These are phyloP conservation scores for Prunus campanulata DNA, from an alignment of 306 rosid genomes.

Conservation along the genomic window DNA sequence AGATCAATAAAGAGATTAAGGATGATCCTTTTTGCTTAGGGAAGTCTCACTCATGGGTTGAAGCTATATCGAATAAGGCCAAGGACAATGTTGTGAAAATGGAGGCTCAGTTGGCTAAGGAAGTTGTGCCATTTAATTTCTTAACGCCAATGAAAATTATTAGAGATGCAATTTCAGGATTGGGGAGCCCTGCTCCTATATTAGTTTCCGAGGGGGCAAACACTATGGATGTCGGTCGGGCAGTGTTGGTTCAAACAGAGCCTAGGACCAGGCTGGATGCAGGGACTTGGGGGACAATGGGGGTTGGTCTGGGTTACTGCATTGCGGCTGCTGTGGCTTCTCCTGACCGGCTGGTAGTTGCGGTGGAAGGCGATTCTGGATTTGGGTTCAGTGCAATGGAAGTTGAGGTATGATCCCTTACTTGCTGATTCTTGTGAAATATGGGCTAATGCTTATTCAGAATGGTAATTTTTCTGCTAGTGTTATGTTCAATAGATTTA, in stretches of 20 bases:
- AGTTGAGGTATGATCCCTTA: constrained; percentile 78
- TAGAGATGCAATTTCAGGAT: constrained; percentile 40
- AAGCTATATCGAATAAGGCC: constrained; percentile 54
- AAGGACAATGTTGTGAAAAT: constrained; percentile 71
- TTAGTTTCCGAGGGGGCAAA: constrained; percentile 68
- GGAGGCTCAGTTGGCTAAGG: constrained; percentile 76
- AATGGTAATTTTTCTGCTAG: neutral
- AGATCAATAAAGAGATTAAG: constrained; percentile 66
- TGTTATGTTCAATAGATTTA: neutral
- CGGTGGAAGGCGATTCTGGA: constrained; percentile 95
- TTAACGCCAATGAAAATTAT: constrained; percentile 66
- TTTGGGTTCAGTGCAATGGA: constrained; percentile 94
- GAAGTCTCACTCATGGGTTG: constrained; percentile 74
- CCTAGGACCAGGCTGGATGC: constrained; percentile 71
- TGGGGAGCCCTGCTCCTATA: constrained; percentile 56
- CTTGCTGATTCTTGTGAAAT: neutral
- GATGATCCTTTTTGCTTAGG: constrained; percentile 92
- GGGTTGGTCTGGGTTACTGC: constrained; percentile 95
- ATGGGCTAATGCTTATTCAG: neutral
- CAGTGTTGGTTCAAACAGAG: constrained; percentile 60
- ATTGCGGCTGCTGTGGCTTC: constrained; percentile 93
- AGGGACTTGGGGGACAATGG: constrained; percentile 82
- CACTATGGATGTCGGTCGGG: constrained; percentile 62
- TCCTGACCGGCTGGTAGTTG: constrained; percentile 80
- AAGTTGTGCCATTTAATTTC: constrained; percentile 75